These are phyloP conservation scores for Pterocarpus santalinus DNA, from an alignment of 306 rosid genomes.

Conservation along the genomic window DNA sequence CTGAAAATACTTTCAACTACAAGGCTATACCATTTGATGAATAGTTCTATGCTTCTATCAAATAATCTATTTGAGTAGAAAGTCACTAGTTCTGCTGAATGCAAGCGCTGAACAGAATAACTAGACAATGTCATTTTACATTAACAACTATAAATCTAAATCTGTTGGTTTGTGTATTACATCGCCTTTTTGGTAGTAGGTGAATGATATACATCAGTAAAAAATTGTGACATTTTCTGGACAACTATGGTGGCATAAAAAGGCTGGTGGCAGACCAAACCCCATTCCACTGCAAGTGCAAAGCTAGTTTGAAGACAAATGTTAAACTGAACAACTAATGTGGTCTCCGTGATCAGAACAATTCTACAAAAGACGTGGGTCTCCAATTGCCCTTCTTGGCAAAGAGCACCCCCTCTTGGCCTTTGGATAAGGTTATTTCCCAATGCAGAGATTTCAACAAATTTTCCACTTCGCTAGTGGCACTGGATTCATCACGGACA, in stretches of 20 bases:
- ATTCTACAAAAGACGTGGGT: conserved; percentile 54
- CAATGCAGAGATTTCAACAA: conserved; percentile 77
- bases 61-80: neutral
- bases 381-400: conserved; percentile 82
- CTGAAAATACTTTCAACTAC: neutral
- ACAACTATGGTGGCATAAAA: conserved; percentile 20
- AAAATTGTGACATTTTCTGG: conserved; percentile 1
- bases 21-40: neutral
- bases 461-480: conserved; percentile 67
- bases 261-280: neutral
- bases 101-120: neutral
- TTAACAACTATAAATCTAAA: conserved; percentile 19
- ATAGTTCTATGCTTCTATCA: neutral
- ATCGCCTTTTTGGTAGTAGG: neutral
- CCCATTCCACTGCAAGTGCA: conserved; percentile 21
- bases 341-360: conserved; percentile 47
- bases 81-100: neutral
- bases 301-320: neutral
- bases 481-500: conserved; percentile 71
- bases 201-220: conserved; percentile 20
- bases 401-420: conserved; percentile 75
- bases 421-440: conserved; percentile 76
- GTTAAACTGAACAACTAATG: conserved; percentile 25
- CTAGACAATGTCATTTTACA: conserved; percentile 8
- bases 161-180: conserved; percentile 1